These are phyloP conservation scores for Wallacemonas collosoma DNA, from an alignment of 208 protist genomes.

Conservation along the genomic window DNA sequence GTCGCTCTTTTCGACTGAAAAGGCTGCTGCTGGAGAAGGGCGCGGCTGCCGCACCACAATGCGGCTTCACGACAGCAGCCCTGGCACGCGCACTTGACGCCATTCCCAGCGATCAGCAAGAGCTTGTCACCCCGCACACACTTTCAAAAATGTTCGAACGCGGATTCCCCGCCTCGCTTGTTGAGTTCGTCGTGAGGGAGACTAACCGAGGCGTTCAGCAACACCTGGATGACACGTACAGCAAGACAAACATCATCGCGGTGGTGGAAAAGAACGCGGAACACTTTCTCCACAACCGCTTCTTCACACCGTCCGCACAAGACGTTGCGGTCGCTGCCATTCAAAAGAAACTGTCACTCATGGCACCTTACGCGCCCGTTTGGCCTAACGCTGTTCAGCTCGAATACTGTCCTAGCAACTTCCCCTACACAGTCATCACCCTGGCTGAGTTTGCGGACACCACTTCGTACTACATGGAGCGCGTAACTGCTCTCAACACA, in stretches of 20 bases:
- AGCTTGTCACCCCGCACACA: constrained; percentile 19
- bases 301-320: constrained; percentile 37
- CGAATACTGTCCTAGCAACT: constrained; percentile 63
- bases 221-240: constrained; percentile 52
- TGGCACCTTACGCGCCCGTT: constrained; percentile 42
- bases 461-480: constrained; percentile 73
- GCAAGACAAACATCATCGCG: constrained; percentile 48
- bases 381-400: constrained; percentile 70
- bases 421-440: constrained; percentile 67
- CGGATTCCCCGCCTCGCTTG: constrained; percentile 60
- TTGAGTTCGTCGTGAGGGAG: constrained; percentile 62
- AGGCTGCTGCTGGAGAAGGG: constrained; percentile 43
- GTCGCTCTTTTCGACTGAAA: constrained; percentile 26
- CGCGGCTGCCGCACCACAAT: constrained; percentile 33
- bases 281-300: constrained; percentile 44
- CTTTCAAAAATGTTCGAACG: constrained; percentile 55
- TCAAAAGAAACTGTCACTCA: constrained; percentile 41
- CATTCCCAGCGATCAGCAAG: constrained; percentile 11
- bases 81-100: constrained; percentile 31
- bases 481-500: constrained; percentile 43
- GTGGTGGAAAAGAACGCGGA: constrained; percentile 54
- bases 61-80: constrained; percentile 46
- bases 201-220: constrained; percentile 42
- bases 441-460: constrained; percentile 76
- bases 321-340: constrained; percentile 58